A percentile compares a stretch with the other conserved stretches of the same genome.
These are phyloP conservation scores for Myriosclerotinia scirpicola DNA, from an alignment of 2,329 filamentous ascomycete genomes.

Conservation along the genomic window DNA sequence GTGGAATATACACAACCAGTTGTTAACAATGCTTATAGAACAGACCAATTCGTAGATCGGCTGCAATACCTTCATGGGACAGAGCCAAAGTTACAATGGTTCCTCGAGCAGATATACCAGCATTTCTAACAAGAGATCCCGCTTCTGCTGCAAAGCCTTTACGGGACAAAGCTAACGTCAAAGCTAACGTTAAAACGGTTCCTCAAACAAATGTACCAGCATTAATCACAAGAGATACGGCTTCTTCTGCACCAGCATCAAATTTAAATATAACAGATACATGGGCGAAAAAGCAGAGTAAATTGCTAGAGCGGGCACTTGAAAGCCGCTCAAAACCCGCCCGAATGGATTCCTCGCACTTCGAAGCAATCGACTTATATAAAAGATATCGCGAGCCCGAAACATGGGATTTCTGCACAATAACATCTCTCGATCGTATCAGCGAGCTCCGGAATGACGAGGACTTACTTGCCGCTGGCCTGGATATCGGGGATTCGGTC, in stretches of 20 bases:
- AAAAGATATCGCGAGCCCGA: constrained; percentile 15
- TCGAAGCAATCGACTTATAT: constrained; percentile 13
- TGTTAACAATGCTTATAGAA: not conserved
- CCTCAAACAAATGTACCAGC: no score
- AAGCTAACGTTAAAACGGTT: no score
- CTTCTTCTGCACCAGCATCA: not conserved
- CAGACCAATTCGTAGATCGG: constrained; percentile 23
- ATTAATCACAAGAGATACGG: no score
- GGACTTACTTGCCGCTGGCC: constrained; percentile 34
- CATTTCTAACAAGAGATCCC: constrained; percentile 15
- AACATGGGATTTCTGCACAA: constrained; percentile 35
- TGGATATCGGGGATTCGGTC: constrained; percentile 29
- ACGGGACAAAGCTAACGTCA: no score
- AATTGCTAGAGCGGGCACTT: not conserved
- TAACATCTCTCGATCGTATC: constrained; percentile 31
- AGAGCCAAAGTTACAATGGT: constrained; percentile 28
- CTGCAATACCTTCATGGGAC: constrained; percentile 25
- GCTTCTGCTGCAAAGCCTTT: not conserved
- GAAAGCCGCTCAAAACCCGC: not conserved
- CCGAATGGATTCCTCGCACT: not conserved
- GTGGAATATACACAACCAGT: not conserved
- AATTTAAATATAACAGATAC: constrained; percentile 4
- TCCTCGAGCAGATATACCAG: constrained; percentile 27
- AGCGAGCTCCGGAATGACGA: constrained; percentile 37
- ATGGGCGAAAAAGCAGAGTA: not conserved